A percentile compares a stretch with the other conserved stretches of the same genome.
Conservation (phyloP, 1,284 basidiomycete species). For the Gymnopus androsaceus region DNA sequence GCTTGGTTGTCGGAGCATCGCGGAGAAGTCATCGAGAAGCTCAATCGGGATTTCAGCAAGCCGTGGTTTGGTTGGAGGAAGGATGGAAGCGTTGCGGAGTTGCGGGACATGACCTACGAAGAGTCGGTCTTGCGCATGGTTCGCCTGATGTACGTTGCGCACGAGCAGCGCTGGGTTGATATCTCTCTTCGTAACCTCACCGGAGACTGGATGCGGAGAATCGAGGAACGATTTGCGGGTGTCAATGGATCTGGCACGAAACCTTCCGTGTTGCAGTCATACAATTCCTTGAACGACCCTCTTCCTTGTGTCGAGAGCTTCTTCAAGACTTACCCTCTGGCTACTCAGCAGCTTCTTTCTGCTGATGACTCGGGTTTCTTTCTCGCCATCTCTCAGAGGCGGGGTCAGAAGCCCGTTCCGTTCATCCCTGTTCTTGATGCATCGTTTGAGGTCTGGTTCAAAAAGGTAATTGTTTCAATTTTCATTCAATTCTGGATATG, state of each 20-base stretch:
- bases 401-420: conserved; percentile 96
- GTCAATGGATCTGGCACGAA: conserved; percentile 79
- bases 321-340: conserved; percentile 84
- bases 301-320: conserved; percentile 78
- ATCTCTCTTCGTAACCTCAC: conserved; percentile 91
- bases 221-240: conserved; percentile 97
- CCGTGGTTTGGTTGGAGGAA: conserved; percentile 97
- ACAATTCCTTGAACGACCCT: conserved; percentile 83
- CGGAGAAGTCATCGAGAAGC: conserved; percentile 87
- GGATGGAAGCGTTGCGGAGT: conserved; percentile 80
- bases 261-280: conserved; percentile 90
- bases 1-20: conserved; percentile 88
- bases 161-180: conserved; percentile 95
- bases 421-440: conserved; percentile 98
- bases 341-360: conserved; percentile 86
- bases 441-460: conserved; percentile 97
- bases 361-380: conserved; percentile 96
- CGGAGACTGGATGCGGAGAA: conserved; percentile 94
- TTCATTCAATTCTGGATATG: conserved; percentile 24
- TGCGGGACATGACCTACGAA: conserved; percentile 98
- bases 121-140: conserved; percentile 92
- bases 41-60: conserved; percentile 96
- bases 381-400: conserved; percentile 91
- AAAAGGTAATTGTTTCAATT: conserved; percentile 67
- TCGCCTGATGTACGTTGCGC: conserved; percentile 88